Evolutionary conservation across 2,329 filamentous ascomycete genomes (phyloP).

Genomic region (Fusarium xyrophilum): DNA sequence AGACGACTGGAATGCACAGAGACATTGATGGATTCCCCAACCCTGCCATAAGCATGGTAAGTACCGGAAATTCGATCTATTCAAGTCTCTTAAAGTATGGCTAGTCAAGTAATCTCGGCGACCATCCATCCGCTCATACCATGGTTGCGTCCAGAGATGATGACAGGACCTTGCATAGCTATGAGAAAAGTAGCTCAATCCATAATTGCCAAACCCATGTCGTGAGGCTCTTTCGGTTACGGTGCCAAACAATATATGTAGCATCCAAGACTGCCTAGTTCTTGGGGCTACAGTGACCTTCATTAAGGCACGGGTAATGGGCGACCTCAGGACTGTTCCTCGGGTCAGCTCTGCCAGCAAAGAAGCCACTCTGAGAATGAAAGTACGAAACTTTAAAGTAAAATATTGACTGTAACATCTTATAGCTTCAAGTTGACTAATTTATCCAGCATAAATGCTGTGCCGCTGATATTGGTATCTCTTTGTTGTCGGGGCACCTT

Average conservation of each 20-base stretch:
- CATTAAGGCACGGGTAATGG: background rate
- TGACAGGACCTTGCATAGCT: background rate
- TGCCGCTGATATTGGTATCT: background rate
- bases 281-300: background rate
- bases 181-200: background rate
- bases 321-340: background rate
- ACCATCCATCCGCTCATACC: background rate
- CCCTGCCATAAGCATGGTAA: background rate
- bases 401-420: background rate
- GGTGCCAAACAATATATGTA: background rate
- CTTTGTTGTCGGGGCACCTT: background rate
- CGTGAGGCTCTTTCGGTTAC: background rate
- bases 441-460: background rate
- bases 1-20: constrained; percentile 16
- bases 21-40: constrained; percentile 13
- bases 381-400: background rate
- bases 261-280: background rate
- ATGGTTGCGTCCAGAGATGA: background rate
- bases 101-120: background rate
- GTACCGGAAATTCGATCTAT: background rate
- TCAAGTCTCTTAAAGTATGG: background rate
- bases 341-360: background rate
- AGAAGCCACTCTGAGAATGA: background rate
- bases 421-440: background rate
- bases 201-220: background rate